Base-by-base conservation (phyloP, 2,329 filamentous ascomycete species). In the Cladophialophora exuberans region DNA sequence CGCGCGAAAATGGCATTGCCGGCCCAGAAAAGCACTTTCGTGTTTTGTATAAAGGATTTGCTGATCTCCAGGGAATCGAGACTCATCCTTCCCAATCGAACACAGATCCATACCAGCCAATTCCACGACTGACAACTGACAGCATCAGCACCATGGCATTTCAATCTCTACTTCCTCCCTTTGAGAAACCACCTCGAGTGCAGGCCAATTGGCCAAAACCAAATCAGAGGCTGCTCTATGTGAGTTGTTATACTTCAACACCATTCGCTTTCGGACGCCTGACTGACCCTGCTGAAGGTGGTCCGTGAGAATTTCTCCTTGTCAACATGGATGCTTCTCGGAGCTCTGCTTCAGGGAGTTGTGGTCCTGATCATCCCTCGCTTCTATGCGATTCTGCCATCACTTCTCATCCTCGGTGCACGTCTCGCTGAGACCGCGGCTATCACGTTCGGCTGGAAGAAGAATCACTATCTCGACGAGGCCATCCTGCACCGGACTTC, bases 291-390 rank as follows among this genome's bases (percentile, higher is more conserved):
- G n/a, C n/a, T n/a, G 15, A 13, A 58, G 56, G 26, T 33, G 6
- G 38, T 69, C 18, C 70, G 72, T 17, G 66, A 73, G 52, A 70
- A 69, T 46, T 67, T 76, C 57, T 64, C 65, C 18, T 64, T 76
- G 53, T 63, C 70, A 9, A 74, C 72, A 13, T 76, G 72, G 72
- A 69, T 77, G 15, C 59, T 72, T 23, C 20, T 76, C 11, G 73
- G 75, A 30, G 72, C 71, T 26, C 52, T 70, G 17, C 50, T 73
- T 6, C 74, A 78, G 65, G 68, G 68, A 33, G 9, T 69, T 3
- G 54, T 72, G 6, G 68, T 72, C 42, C 59, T 72, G 9, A 49
- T 71, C n/a, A 55, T 71, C 22, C 58, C 68, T 54, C 69, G 54
- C 11, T 46, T 55, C 15, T 64, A 70, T 17, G 67, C 71, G 5